Evolutionary conservation across 2,329 filamentous ascomycete genomes (phyloP).

Genomic region (Fusarium nematophilum): DNA sequence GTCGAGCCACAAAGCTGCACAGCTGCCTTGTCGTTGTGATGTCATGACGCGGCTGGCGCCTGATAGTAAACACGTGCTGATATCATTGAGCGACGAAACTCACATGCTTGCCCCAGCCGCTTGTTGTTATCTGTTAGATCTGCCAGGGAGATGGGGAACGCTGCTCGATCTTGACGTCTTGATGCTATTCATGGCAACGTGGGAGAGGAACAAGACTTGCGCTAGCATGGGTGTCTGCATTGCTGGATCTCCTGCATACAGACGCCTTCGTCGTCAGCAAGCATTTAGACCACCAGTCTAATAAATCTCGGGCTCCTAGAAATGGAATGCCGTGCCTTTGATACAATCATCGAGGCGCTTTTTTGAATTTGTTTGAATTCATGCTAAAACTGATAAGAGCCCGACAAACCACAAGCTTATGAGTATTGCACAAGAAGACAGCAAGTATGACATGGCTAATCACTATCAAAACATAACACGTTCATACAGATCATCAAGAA

Average conservation of each 20-base stretch:
- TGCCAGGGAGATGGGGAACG: conserved; percentile 9
- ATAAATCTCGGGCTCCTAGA: background rate
- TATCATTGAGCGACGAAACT: conserved; percentile 6
- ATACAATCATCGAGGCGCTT: background rate
- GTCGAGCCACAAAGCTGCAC: background rate
- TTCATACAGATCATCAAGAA: conserved; percentile 1
- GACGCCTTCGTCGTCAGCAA: background rate
- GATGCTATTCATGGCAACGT: conserved; percentile 15
- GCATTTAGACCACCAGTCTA: background rate
- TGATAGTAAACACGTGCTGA: conserved; percentile 16
- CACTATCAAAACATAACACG: background rate
- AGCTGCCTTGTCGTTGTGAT: conserved; percentile 5
- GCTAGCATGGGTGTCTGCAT: conserved; percentile 4
- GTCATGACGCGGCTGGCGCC: conserved; percentile 25
- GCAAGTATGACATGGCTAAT: background rate
- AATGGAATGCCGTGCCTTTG: background rate
- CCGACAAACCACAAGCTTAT: no score
- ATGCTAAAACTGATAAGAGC: background rate
- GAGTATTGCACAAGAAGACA: no score
- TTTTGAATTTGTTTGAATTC: background rate
- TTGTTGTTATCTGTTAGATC: conserved; percentile 20
- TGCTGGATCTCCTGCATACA: background rate
- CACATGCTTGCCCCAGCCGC: conserved; percentile 13
- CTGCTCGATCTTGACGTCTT: conserved; percentile 13
- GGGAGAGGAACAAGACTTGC: background rate